These are phyloP conservation scores for Ceratobasidium sp. DNA, from an alignment of 1,284 basidiomycete species.

Conservation along the genomic window DNA sequence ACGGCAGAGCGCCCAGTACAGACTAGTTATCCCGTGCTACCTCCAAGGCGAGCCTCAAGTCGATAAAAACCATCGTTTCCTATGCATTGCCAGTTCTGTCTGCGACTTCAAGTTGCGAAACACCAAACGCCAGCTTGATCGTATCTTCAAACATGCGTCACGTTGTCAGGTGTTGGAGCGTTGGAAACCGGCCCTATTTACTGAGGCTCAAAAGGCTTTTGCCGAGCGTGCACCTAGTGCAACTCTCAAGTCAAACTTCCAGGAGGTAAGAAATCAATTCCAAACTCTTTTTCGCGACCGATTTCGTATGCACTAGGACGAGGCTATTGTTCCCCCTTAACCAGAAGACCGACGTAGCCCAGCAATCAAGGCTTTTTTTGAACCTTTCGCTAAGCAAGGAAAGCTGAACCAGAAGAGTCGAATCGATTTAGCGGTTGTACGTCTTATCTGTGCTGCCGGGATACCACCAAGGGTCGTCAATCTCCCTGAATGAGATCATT, in stretches of 20 bases:
- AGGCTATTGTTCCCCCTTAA: neutral
- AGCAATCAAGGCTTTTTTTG: slow-evolving; percentile 3
- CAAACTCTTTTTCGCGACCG: no score
- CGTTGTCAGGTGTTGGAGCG: neutral
- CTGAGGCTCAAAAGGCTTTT: neutral
- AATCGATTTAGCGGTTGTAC: slow-evolving; percentile 12
- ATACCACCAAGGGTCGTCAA: no score
- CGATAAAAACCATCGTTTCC: neutral
- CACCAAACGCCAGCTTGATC: neutral
- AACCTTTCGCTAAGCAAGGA: neutral
- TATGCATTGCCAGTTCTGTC: slow-evolving; percentile 5
- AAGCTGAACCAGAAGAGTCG: neutral
- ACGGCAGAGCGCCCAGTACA: neutral
- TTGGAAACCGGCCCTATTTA: slow-evolving; percentile 11
- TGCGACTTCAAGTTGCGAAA: neutral
- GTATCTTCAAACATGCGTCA: neutral
- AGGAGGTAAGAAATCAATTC: no score
- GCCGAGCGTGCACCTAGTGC: neutral
- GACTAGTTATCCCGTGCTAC: neutral
- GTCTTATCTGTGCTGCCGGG: slow-evolving; percentile 9
- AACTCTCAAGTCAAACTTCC: no score
- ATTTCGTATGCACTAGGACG: no score
- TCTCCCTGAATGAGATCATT: no score
- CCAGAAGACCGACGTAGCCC: neutral
- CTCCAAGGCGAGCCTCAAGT: neutral